Evolutionary conservation across 305 asterid species (phyloP).

Genomic region (Solanum hybrid): DNA sequence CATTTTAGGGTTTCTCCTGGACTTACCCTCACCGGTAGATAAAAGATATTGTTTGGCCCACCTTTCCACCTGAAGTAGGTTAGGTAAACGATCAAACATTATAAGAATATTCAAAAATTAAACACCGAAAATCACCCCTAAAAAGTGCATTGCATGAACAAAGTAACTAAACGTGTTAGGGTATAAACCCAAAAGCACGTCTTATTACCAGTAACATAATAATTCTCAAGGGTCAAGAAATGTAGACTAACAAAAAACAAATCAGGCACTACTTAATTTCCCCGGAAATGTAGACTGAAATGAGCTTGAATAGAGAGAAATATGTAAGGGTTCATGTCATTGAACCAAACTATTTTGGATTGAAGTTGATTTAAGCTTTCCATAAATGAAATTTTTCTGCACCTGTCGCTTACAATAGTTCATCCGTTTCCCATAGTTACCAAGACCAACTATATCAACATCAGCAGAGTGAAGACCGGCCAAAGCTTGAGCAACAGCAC

Average conservation of each 20-base stretch:
- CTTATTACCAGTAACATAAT: not conserved
- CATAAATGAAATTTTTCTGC: not conserved
- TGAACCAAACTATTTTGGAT: not conserved
- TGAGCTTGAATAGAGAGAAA: not conserved
- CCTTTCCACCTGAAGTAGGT: constrained; percentile 69
- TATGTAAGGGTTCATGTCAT: not conserved
- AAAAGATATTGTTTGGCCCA: constrained; percentile 85
- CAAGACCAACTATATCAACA: constrained; percentile 66
- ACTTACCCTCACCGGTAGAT: constrained; percentile 80
- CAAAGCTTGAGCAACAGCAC: constrained; percentile 73
- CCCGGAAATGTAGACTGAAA: not conserved
- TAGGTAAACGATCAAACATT: constrained; percentile 10
- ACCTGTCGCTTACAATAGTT: constrained; percentile 91
- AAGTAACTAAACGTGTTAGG: not conserved
- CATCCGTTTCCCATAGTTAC: constrained; percentile 55
- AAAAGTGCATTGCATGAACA: not conserved
- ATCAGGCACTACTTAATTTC: not conserved
- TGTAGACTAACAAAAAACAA: not conserved
- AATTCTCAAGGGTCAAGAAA: not conserved
- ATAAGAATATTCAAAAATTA: not conserved
- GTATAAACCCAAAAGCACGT: not conserved
- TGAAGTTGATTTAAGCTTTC: not conserved
- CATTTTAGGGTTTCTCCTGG: constrained; percentile 78
- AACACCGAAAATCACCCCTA: not conserved
- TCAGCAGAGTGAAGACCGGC: constrained; percentile 76